Percentiles rank a stretch among this genome's conserved stretches.
Conservation (phyloP, 192 early-diverging fungal genomes). For the Backusella circina region DNA sequence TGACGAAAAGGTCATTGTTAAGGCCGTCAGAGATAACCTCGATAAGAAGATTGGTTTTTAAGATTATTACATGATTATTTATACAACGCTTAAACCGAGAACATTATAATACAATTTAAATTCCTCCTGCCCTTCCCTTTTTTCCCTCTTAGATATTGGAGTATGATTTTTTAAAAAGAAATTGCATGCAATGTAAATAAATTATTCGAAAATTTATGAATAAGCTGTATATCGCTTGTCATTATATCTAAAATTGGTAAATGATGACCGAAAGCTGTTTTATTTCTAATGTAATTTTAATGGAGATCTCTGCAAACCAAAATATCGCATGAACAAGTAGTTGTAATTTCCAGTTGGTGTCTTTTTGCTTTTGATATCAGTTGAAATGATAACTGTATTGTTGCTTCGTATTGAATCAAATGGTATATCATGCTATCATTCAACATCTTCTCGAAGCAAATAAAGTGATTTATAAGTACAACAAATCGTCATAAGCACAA, state of each 20-base stretch:
- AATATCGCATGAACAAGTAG: background rate
- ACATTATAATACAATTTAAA: slow-evolving; percentile 1
- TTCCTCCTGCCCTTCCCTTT: background rate
- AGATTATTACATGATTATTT: background rate
- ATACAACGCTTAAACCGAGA: background rate
- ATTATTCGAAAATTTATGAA: background rate
- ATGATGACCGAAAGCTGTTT: background rate
- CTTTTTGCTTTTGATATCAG: background rate
- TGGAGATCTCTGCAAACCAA: background rate
- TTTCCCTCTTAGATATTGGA: background rate
- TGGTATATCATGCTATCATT: too few relatives aligned
- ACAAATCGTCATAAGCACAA: too few relatives aligned
- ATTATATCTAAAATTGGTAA: background rate
- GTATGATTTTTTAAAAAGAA: background rate
- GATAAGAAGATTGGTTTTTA: slow-evolving; percentile 35
- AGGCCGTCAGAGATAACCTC: slow-evolving; percentile 70
- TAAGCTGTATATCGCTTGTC: background rate
- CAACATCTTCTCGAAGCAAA: too few relatives aligned
- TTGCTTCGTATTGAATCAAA: too few relatives aligned
- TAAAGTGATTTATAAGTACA: too few relatives aligned
- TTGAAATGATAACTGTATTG: too few relatives aligned
- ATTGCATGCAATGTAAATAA: slow-evolving; percentile 1
- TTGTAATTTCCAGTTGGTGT: background rate
- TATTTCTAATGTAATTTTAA: too few relatives aligned
- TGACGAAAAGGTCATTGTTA: slow-evolving; percentile 76